phyloP scores from a whole-genome alignment of 441 rosid genomes.

The Erodium trifolium region DNA sequence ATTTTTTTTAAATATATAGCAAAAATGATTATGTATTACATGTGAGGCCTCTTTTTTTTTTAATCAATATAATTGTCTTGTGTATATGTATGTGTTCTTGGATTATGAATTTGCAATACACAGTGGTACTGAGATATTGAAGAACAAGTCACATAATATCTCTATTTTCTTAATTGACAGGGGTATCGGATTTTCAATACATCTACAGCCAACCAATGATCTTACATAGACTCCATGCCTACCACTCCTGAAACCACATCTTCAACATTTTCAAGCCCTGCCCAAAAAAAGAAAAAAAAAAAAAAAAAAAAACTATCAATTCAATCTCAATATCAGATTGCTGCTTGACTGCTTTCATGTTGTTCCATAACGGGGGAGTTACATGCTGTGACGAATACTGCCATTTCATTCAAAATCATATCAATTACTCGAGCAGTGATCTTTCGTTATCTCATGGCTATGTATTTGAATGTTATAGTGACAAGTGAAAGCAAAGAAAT shows the following conservation, averaged over 20 bases:
- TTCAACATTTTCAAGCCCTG: slow-evolving; percentile 2
- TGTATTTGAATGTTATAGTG: not conserved
- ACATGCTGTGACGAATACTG: too few species aligned
- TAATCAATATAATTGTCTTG: not conserved
- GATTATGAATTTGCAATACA: not conserved
- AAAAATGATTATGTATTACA: not conserved
- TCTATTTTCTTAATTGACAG: not conserved
- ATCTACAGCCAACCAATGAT: not conserved
- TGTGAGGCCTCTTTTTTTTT: not conserved
- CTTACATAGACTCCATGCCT: not conserved
- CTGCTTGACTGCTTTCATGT: too few species aligned
- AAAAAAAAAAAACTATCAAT: not conserved
- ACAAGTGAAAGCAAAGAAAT: not conserved
- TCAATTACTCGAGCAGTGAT: not conserved
- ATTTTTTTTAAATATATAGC: not conserved
- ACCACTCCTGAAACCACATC: not conserved
- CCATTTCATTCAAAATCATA: too few species aligned
- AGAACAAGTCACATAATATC: not conserved
- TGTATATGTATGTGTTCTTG: not conserved
- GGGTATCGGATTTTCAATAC: not conserved
- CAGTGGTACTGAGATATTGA: not conserved
- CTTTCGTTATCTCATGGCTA: not conserved
- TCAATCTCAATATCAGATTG: too few species aligned
- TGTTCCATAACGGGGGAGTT: too few species aligned
- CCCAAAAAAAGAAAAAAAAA: not conserved